Evolutionary conservation across 169 alveolate species (phyloP), one percentile per base, ranked within the genome.

Genomic region (Babesia ovata): DNA sequence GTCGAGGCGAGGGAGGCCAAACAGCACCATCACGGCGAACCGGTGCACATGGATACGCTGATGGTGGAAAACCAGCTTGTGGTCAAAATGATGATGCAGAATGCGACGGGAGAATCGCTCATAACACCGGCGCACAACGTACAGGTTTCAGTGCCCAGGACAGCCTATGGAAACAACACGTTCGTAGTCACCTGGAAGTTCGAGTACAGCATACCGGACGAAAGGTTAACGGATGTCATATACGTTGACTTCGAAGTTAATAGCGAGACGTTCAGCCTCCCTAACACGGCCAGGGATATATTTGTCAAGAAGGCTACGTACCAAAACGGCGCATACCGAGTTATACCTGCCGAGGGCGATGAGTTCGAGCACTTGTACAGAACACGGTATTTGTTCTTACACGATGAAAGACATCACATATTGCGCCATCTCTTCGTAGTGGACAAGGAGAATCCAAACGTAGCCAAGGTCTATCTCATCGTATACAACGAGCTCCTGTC

Each of bases 71-170:
- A 39, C 0, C 50, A 36, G 22, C 33, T 61, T 0, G 21, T 61
- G 56, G 70, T 10, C 54, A 61, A 42, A 19, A 36, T 61, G 70
- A 61, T 61, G 70, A 39, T 61, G 70, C 70, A 61, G 45, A 61
- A 36, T 21, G 42, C 33, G n/a, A 16, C 28, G 39, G 70, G 70
- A 61, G 48, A 11, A 19, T 61, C 70, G 54, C 70, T 61, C n/a
- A 17, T 61, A 13, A 61, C 70, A n/a, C 70, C 70, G 10, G 54
- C 54, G 13, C 70, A 61, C 33, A 0, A 53, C 9, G 70, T 21
- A 11, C 33, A 61, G 53, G 56, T 61, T 12, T 61, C 70, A 7
- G 42, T 33, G 22, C 33, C 70, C 13, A 61, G 42, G 54, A 6
- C 36, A 21, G 11, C 46, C 19, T 33, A 4, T 4, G 56, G 42